These are phyloP conservation scores for Thalia dealbata DNA, from an alignment of 176 grass and related monocot species.

Conservation along the genomic window DNA sequence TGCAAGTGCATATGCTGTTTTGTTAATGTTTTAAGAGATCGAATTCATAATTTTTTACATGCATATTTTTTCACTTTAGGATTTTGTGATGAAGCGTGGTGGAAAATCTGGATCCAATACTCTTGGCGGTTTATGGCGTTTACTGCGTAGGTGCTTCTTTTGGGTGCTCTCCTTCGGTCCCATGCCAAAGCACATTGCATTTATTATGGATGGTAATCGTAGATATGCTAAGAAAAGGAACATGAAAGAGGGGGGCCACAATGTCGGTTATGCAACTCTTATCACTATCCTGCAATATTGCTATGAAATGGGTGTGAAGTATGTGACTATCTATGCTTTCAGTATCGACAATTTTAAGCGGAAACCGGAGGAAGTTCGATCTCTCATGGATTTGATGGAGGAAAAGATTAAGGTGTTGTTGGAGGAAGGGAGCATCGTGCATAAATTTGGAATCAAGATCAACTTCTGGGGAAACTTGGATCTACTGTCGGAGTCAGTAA, in stretches of 20 bases:
- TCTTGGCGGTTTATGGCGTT: conserved; percentile 23
- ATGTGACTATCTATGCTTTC: conserved; percentile 63
- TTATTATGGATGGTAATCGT: conserved; percentile 92
- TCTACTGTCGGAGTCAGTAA: conserved; percentile 39
- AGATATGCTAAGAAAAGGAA: conserved; percentile 61
- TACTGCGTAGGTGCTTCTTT: conserved; percentile 49
- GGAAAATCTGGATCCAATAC: conserved; percentile 16
- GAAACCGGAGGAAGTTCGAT: conserved; percentile 41
- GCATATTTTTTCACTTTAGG: conserved; percentile 2
- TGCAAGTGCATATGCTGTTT: no score
- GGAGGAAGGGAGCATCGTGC: conserved; percentile 39
- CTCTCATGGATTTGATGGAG: conserved; percentile 72
- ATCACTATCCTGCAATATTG: conserved; percentile 44
- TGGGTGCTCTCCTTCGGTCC: conserved; percentile 54
- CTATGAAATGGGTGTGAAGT: conserved; percentile 66
- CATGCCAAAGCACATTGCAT: conserved; percentile 55
- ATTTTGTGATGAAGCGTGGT: conserved; percentile 25
- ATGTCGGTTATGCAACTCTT: conserved; percentile 47
- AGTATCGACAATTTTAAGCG: conserved; percentile 88
- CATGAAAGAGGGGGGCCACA: conserved; percentile 51
- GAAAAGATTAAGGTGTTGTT: conserved; percentile 64
- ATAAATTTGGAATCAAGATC: conserved; percentile 45
- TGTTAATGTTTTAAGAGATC: no score
- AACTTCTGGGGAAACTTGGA: conserved; percentile 75
- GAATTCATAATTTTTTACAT: no score